These are phyloP conservation scores for Nasturtium officinale DNA, from an alignment of 345 rosid species.

Conservation along the genomic window DNA sequence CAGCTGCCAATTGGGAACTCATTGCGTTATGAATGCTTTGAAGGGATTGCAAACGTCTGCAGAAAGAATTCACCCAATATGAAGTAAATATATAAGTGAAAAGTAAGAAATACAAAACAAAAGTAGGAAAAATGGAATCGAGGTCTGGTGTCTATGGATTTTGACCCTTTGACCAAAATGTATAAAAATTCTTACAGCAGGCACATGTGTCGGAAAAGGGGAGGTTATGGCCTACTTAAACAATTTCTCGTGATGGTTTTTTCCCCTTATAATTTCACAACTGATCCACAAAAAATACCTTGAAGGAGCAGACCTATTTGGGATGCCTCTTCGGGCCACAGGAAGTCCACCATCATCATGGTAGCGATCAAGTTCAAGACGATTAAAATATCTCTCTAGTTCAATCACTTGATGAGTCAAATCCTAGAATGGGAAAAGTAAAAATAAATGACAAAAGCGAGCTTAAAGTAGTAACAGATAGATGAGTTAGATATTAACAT, in stretches of 20 bases:
- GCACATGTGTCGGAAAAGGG: conserved; percentile 7
- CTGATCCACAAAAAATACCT: conserved; percentile 53
- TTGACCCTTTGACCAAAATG: no score
- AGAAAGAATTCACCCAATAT: conserved; percentile 35
- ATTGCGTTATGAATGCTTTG: conserved; percentile 74
- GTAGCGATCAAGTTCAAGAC: conserved; percentile 79
- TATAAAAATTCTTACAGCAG: no score
- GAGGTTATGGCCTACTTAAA: conserved; percentile 11
- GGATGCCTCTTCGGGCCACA: conserved; percentile 52
- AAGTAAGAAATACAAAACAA: no score
- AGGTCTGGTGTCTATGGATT: no score
- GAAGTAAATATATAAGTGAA: no score
- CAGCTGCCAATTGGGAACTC: conserved; percentile 80
- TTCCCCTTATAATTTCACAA: conserved; percentile 4
- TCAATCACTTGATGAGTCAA: conserved; percentile 82
- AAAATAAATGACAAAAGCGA: conserved; percentile 22
- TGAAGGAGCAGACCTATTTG: conserved; percentile 59
- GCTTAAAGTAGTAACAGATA: conserved; percentile 25
- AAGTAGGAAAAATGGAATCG: no score
- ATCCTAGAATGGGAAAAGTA: conserved; percentile 55
- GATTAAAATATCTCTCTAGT: conserved; percentile 86
- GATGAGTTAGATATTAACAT: conserved; percentile 25
- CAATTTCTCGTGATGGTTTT: background rate
- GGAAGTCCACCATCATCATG: conserved; percentile 56
- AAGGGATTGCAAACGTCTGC: conserved; percentile 71